Base-by-base conservation (phyloP, 176 grass and related monocot genomes). In the Puccinellia tenuiflora region DNA sequence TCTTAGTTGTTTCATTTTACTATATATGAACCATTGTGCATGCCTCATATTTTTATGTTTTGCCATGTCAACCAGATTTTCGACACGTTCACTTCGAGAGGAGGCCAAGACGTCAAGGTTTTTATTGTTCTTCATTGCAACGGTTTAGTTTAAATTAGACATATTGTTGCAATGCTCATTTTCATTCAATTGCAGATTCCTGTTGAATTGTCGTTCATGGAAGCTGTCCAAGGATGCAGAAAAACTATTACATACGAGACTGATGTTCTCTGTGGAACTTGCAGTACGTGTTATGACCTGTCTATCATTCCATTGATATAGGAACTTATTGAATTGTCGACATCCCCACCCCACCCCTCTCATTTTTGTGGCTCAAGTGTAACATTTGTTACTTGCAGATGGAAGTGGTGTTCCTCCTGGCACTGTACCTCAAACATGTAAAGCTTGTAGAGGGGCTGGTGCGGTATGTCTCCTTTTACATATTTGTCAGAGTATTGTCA, bases 31-130 rank as follows among this genome's bases (percentile, higher is more conserved):
- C 39, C 73, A 63, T 26, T 62, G 6, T 7, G 43, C n/a, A 38
- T 25, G 79, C 51, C 78, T 89, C 10, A 85, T 81, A 76, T 70
- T 63, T 56, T 77, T 78, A 51, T 24, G 35, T 62, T 79, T 85
- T 88, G 39, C 67, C 81, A 85, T 80, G 67, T 72, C 16, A 77
- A 92, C 46, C 90, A 98, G 96, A 88, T 92, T n/a, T 93, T 98
- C 88, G 93, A 75, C 26, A 82, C 76, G 9, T 93, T 88, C 67
- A 78, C 56, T 5, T 48, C 65, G 56, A 76, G 55, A 93, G 90
- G 96, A 78, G 96, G 93, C 33, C 91, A 85, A 92, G 96, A 98
- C 92, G 93, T 98, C 84, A 86, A 98, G 96, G 96, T 98, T 84
- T 59, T 62, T 35, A 30, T 69, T 79, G 13, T 34, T 73, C 77